Evolutionary conservation across 805 yeast species (phyloP), one percentile per base, ranked within the genome.

Genomic region (Zygosaccharomyces kombuchaensis): DNA sequence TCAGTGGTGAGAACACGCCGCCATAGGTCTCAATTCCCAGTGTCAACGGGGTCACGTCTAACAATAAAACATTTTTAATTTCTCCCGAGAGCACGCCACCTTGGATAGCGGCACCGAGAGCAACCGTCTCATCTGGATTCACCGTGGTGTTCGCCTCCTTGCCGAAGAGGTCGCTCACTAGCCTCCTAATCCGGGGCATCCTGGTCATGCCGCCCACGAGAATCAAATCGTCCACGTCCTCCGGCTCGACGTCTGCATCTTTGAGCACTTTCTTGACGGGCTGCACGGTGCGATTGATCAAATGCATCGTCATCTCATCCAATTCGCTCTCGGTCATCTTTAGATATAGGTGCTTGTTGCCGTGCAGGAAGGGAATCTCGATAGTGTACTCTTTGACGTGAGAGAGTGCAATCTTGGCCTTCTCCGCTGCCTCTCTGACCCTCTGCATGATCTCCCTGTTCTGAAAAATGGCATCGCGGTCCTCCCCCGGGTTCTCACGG

Each of bases 81-180:
- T 85, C 88, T 54, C 95, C 95, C 16, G 90, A 82, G 46, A 86
- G 69, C 32, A 86, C 83, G 56, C 90, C 95, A 58, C 91, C 95
- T 69, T 86, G 95, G 57, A 86, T 84, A 38, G 95, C 93, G 26
- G 95, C 95, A 60, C 95, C 95, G 54, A 86, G 68, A 36, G 95
- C 93, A 40, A 86, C 95, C n/a, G 93, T 90, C 67, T 86, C 95
- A 65, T 86, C 95, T n/a, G 95, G 95, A 62, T 86, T 86, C 9
- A 86, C 87, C 14, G 79, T 76, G 35, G 84, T 80, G 43, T 81
- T 82, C 32, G 91, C 90, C 50, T 75, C 72, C 60, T 76, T 81
- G 27, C 75, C 73, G 60, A 86, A 84, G 12, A 82, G 52, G 8
- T 70, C 69, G 51, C 72, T 75, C 16, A 86, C 91, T 6, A 80